Evolutionary conservation across 2,329 filamentous ascomycete species (phyloP).

Genomic region (Chaetomium strumarium): DNA sequence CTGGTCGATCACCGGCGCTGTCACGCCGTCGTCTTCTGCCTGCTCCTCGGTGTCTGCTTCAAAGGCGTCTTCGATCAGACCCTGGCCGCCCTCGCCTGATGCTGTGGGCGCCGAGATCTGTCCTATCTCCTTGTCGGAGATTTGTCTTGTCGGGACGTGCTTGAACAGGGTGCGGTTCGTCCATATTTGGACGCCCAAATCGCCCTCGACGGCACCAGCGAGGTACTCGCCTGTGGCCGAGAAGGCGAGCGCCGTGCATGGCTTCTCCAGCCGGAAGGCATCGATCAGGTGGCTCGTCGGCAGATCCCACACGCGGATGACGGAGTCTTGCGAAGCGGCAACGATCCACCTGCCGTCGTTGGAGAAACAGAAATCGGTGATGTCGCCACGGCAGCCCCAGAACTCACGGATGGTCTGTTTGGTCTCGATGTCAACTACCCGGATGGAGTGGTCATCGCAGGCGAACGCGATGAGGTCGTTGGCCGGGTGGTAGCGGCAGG

Average conservation of each 20-base stretch:
- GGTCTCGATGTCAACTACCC: slow-evolving; percentile 85
- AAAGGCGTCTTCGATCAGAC: slow-evolving; percentile 70
- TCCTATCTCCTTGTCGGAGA: slow-evolving; percentile 69
- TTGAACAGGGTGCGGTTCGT: slow-evolving; percentile 89
- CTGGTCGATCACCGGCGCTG: slow-evolving; percentile 62
- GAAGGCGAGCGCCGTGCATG: slow-evolving; percentile 81
- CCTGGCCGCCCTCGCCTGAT: slow-evolving; percentile 75
- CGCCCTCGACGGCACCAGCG: slow-evolving; percentile 77
- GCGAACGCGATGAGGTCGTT: slow-evolving; percentile 84
- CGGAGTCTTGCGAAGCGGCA: slow-evolving; percentile 72
- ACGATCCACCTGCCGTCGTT: slow-evolving; percentile 92
- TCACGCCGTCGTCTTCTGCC: slow-evolving; percentile 48
- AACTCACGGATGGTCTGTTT: slow-evolving; percentile 89
- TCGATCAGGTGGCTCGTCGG: slow-evolving; percentile 95
- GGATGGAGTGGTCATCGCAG: slow-evolving; percentile 82
- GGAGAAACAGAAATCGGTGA: slow-evolving; percentile 84
- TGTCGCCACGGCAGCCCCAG: slow-evolving; percentile 67
- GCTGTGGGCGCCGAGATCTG: slow-evolving; percentile 63
- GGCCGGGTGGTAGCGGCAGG: slow-evolving; percentile 71
- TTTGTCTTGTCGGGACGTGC: slow-evolving; percentile 78
- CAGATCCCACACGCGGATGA: slow-evolving; percentile 87
- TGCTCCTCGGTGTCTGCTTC: slow-evolving; percentile 43
- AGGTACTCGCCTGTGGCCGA: slow-evolving; percentile 88
- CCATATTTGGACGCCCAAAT: slow-evolving; percentile 89
- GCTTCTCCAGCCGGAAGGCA: slow-evolving; percentile 71